These are phyloP conservation scores for Ceratocystis eucalypticola DNA, from an alignment of 2,329 filamentous ascomycete genomes.

Conservation along the genomic window DNA sequence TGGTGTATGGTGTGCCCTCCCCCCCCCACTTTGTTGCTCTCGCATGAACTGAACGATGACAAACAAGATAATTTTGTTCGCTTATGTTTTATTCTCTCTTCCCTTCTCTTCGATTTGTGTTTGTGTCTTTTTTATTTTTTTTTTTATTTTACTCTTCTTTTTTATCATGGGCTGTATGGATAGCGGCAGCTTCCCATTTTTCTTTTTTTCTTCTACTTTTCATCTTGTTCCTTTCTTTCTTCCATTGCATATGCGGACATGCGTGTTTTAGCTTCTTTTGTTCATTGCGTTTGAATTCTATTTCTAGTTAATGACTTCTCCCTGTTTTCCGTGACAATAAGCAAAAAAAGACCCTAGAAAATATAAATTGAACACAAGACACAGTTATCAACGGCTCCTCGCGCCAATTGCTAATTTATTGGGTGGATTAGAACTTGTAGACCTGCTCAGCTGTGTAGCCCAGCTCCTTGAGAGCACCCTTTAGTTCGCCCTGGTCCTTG, in stretches of 20 bases:
- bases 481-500: constrained; percentile 84
- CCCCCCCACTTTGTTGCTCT: background rate
- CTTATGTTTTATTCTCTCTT: background rate
- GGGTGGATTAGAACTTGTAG: constrained; percentile 63
- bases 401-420: too few relatives aligned
- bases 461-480: constrained; percentile 67
- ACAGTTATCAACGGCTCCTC: background rate
- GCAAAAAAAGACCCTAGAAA: background rate
- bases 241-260: constrained; percentile 3
- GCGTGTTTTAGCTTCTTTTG: constrained; percentile 1
- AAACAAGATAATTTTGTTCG: background rate
- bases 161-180: background rate
- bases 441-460: constrained; percentile 64
- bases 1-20: background rate
- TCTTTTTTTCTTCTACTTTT: background rate
- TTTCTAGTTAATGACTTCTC: constrained; percentile 4
- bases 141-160: background rate
- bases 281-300: constrained; percentile 4
- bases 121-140: background rate
- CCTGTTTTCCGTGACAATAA: background rate
- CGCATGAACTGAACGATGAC: background rate
- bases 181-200: background rate
- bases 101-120: background rate
- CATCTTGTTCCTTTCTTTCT: background rate
- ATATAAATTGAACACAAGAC: background rate